A percentile compares a stretch with the other conserved stretches of the same genome.
Conservation (phyloP, 257 asterid species). For the Nyctanthes arbortristis region DNA sequence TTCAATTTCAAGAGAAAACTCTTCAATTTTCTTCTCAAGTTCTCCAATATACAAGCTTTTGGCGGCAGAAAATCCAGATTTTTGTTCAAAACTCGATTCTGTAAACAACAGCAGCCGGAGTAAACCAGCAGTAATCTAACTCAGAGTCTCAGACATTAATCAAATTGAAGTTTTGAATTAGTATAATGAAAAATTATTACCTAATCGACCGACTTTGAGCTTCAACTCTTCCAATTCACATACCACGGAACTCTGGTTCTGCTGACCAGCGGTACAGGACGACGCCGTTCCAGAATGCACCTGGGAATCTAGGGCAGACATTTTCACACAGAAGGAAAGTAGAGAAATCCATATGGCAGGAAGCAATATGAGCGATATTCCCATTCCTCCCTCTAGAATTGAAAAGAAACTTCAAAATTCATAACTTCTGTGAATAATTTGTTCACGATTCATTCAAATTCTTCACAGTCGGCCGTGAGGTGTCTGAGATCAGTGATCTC, state of each 20-base stretch:
- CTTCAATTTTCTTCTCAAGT: too few relatives aligned
- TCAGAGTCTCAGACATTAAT: constrained; percentile 10
- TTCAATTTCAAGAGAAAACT: too few relatives aligned
- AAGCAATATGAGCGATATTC: constrained; percentile 29
- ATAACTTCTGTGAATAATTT: too few relatives aligned
- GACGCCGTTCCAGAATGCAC: constrained; percentile 29
- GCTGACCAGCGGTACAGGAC: constrained; percentile 31
- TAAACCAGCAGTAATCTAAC: constrained; percentile 20
- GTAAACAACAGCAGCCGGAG: constrained; percentile 19
- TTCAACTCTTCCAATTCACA: constrained; percentile 56
- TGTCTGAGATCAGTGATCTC: too few relatives aligned
- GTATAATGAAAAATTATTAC: constrained; percentile 31
- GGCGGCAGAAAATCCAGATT: too few relatives aligned
- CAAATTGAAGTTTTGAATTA: constrained; percentile 6
- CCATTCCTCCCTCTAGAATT: constrained; percentile 44
- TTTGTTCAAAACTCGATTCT: constrained; percentile 41
- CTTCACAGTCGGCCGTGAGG: too few relatives aligned
- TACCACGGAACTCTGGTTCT: constrained; percentile 31
- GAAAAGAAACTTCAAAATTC: too few relatives aligned
- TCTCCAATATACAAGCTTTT: too few relatives aligned
- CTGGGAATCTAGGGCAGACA: constrained; percentile 32
- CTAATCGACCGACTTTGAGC: constrained; percentile 69
- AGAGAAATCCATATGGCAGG: constrained; percentile 33
- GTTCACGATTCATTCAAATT: too few relatives aligned
- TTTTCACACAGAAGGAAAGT: constrained; percentile 16